Evolutionary conservation across 148 eudicot genomes (phyloP).

Genomic region (Agrostemma githago): DNA sequence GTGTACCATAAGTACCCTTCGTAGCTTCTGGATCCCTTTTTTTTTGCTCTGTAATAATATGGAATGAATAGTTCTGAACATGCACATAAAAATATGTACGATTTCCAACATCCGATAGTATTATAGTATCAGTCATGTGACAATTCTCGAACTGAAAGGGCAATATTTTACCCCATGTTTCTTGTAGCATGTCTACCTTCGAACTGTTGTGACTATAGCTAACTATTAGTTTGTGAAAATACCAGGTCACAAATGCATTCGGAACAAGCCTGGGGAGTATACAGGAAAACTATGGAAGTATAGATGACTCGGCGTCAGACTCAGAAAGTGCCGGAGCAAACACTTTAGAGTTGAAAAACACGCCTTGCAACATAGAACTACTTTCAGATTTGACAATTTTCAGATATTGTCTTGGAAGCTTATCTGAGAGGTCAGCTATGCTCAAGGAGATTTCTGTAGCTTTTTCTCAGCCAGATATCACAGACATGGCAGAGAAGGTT

Average conservation of each 20-base stretch:
- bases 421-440: constrained; percentile 62
- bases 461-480: constrained; percentile 51
- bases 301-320: constrained; percentile 53
- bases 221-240: neutral
- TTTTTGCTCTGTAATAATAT: neutral
- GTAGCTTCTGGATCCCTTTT: neutral
- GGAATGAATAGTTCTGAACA: neutral
- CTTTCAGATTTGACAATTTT: constrained; percentile 66
- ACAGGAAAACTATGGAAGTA: constrained; percentile 42
- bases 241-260: constrained; percentile 33
- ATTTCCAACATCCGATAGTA: neutral
- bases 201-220: neutral
- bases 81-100: neutral
- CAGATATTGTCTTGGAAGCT: constrained; percentile 83
- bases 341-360: constrained; percentile 33
- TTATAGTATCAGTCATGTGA: neutral
- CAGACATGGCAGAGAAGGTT: constrained; percentile 65
- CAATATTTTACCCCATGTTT: neutral
- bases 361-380: constrained; percentile 34
- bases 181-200: neutral
- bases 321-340: constrained; percentile 60
- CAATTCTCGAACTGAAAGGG: neutral
- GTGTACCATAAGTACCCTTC: neutral
- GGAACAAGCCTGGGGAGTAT: constrained; percentile 38
- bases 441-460: constrained; percentile 63